Evolutionary conservation across 2,329 filamentous ascomycete species (phyloP).

Genomic region (Calonectria crousiana): DNA sequence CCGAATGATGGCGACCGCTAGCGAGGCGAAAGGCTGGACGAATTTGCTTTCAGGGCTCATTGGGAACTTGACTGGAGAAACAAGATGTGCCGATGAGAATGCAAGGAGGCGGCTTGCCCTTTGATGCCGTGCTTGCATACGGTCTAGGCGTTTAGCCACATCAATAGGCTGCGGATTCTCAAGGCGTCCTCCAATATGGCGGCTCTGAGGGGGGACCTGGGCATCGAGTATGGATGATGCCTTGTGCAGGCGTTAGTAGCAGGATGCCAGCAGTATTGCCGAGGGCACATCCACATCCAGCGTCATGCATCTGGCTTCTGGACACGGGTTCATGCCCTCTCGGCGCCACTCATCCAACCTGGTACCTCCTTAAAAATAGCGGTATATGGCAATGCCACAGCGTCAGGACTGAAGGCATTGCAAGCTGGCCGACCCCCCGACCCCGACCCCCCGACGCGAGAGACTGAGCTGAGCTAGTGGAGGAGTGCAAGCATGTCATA

Average conservation of each 20-base stretch:
- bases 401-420: not conserved
- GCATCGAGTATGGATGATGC: not conserved
- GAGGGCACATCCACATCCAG: not conserved
- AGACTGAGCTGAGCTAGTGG: not conserved
- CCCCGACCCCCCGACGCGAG: not conserved
- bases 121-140: conserved; percentile 6
- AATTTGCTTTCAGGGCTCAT: not conserved
- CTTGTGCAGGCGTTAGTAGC: not conserved
- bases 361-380: not conserved
- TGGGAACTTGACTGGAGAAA: not conserved
- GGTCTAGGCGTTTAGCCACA: not conserved
- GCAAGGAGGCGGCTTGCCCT: not conserved
- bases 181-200: not conserved
- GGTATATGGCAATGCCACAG: not conserved
- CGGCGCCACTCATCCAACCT: not conserved
- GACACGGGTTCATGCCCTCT: conserved; percentile 1
- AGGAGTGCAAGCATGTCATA: conserved; percentile 4
- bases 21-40: not conserved
- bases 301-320: not conserved
- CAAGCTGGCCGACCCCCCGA: not conserved
- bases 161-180: not conserved
- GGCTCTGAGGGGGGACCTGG: not conserved
- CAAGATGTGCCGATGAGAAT: not conserved
- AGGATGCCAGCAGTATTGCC: not conserved
- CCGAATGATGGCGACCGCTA: not conserved